phyloP scores from a whole-genome alignment of 768 basidiomycete genomes.

The Amanita rubescens region DNA sequence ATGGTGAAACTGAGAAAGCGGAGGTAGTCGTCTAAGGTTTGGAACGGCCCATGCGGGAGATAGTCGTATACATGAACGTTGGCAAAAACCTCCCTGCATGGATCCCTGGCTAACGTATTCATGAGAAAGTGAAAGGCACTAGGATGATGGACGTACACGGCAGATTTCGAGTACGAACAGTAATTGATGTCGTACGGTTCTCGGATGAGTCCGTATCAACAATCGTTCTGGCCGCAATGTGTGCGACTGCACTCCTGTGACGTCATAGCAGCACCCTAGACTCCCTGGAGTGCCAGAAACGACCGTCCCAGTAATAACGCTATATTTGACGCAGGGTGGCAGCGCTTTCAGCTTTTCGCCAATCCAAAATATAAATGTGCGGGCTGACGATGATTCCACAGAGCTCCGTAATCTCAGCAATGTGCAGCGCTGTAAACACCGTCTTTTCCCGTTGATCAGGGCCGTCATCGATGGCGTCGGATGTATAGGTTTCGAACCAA shows the following conservation, averaged over 20 bases:
- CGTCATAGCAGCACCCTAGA: too few relatives aligned
- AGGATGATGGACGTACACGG: too few relatives aligned
- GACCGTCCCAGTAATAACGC: too few relatives aligned
- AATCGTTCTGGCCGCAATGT: too few relatives aligned
- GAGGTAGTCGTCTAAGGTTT: conserved; percentile 27
- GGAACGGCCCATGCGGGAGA: conserved; percentile 45
- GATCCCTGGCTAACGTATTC: conserved; percentile 30
- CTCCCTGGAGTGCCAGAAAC: too few relatives aligned
- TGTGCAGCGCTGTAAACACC: conserved; percentile 51
- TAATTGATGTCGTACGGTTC: conserved; percentile 32
- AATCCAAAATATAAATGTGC: too few relatives aligned
- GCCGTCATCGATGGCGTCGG: conserved; percentile 53
- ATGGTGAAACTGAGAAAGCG: conserved; percentile 29
- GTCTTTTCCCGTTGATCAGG: conserved; percentile 56
- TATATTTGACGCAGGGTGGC: background rate
- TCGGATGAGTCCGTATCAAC: background rate
- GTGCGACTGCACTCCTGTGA: background rate
- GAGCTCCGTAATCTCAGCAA: conserved; percentile 62
- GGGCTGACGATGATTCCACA: conserved; percentile 15
- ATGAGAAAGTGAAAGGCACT: background rate
- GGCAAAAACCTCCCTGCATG: conserved; percentile 34
- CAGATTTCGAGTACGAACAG: conserved; percentile 41
- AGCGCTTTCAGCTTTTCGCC: background rate
- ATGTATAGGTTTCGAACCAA: conserved; percentile 33
- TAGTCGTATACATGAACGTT: conserved; percentile 35